Base-by-base conservation (phyloP, 1,284 basidiomycete genomes). In the Golubevia sp. region DNA sequence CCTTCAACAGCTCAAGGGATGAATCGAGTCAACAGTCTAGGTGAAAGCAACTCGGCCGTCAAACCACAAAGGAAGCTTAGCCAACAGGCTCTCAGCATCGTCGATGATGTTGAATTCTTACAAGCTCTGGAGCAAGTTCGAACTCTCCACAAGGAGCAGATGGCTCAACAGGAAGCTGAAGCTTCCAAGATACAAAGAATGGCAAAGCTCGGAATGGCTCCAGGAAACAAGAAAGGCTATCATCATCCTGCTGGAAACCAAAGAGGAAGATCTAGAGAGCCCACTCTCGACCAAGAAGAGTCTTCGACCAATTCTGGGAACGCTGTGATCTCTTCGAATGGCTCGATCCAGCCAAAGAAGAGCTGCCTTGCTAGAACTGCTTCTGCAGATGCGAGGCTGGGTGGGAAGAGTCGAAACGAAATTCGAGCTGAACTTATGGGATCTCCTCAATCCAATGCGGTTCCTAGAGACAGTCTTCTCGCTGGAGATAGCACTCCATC, bases 51-150 rank as follows among this genome's bases (percentile, higher is more conserved):
- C 24, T 49, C 44, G 6, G 2, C 21, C 23, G 38, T 20, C 26
- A 18, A 7, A 23, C 38, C 26, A 4, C n/a, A 60, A 25, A 67
- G 70, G 54, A 71, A 76, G 66, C 70, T 68, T 67, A 71, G 73
- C 59, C 74, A 75, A 54, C 71, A 74, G 7, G 74, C 76, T 57
- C 70, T 78, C 44, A 74, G 69, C 52, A 78, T 78, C 56, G 71
- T 68, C 13, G 76, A 78, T 44, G 76, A 78, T 55, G 63, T 53
- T 51, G 76, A 78, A 62, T 78, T 78, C 63, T 63, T 78, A 27
- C 62, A 70, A 59, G 76, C 73, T 20, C 63, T 78, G 15, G 76
- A 78, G 61, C 65, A 73, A 20, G 74, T 78, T 7, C 70, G 76
- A 15, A 51, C 59, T 8, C 49, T 68, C 52, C 67, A 78, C 34